A percentile compares a stretch with the other conserved stretches of the same genome.
These are phyloP conservation scores for Helotiales sp. DNA, from an alignment of 2,329 filamentous ascomycete genomes.

Conservation along the genomic window DNA sequence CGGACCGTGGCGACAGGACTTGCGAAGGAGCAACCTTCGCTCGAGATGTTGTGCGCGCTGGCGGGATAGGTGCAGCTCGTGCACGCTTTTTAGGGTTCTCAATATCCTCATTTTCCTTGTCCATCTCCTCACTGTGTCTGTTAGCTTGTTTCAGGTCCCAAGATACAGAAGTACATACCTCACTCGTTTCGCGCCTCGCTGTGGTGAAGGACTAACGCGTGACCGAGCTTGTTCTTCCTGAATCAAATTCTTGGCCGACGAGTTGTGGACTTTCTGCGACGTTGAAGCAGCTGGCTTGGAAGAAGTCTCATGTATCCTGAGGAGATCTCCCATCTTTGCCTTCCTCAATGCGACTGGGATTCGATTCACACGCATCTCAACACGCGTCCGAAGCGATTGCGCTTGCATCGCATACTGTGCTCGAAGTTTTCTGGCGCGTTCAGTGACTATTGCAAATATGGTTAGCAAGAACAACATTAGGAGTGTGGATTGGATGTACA, in stretches of 20 bases:
- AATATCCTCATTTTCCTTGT: slow-evolving; percentile 74
- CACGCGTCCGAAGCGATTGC: slow-evolving; percentile 77
- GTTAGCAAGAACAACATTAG: slow-evolving; percentile 3
- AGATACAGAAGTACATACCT: slow-evolving; percentile 42
- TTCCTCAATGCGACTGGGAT: slow-evolving; percentile 80
- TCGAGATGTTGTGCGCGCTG: slow-evolving; percentile 41
- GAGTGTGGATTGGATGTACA: slow-evolving; percentile 31
- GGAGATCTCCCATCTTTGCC: slow-evolving; percentile 78
- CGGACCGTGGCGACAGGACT: slow-evolving; percentile 79
- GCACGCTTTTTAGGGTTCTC: slow-evolving; percentile 70
- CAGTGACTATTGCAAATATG: slow-evolving; percentile 63
- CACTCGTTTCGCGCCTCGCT: slow-evolving; percentile 46
- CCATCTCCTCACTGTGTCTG: slow-evolving; percentile 56
- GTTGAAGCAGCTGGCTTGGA: slow-evolving; percentile 15
- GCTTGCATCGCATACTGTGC: slow-evolving; percentile 89
- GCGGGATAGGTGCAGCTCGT: slow-evolving; percentile 36
- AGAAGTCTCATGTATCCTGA: slow-evolving; percentile 26
- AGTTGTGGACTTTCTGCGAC: slow-evolving; percentile 19
- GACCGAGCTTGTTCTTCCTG: slow-evolving; percentile 24
- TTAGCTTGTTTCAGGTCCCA: slow-evolving; percentile 22
- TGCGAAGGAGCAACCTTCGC: slow-evolving; percentile 50
- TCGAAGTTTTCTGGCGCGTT: slow-evolving; percentile 82
- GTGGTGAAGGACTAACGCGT: slow-evolving; percentile 29
- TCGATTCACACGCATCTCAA: slow-evolving; percentile 91
- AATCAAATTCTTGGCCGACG: slow-evolving; percentile 28